Base-by-base conservation (phyloP, 164 flowering plant species). In the Liquidambar formosana region DNA sequence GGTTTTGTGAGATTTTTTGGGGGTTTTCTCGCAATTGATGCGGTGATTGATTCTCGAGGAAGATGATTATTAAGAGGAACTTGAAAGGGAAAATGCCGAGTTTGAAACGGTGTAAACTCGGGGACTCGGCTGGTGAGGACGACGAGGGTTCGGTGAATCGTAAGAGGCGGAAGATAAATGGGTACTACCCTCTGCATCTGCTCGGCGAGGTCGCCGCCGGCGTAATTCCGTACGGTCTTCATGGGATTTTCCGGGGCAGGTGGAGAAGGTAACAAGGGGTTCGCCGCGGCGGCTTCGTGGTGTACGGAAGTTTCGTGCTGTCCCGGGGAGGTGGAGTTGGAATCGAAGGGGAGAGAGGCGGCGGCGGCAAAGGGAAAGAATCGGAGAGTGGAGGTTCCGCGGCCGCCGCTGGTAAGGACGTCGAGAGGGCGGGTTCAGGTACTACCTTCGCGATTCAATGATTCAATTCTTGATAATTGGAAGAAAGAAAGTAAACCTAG, bases 401-500 rank as follows among this genome's bases (percentile, higher is more conserved):
- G 82, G 67, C 89, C 89, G 26, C 83, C 93, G 2, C 70, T 89
- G 57, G 82, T 85, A 62, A 76, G 84, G 69, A 84, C 91, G 8
- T 87, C 91, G 1, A 66, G 94, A 25, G 94, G 94, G 6, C 76
- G 94, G 61, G 88, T 83, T 64, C 91, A 84, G 84, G 94, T 84
- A 53, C 79, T 87, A 21, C 94, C 94, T 18, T 84, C 91, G 12
- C 71, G 82, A 64, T 89, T 87, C 65, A 85, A 84, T 52, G 91
- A 84, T 56, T 87, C 91, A 0, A 76, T 89, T 71, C 77, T 87
- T 33, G 90, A 83, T 70, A 78, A 83, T 64, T 89, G 91, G 91
- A 89, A 75, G 87, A 86, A 84, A 62, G 93, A 86, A 15, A 78
- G 83, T 51, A 68, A 83, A 49, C 54, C 68, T 16, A 75, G 66